Base-by-base conservation (phyloP, 148 eudicot genomes). In the Diospyros kaki region DNA sequence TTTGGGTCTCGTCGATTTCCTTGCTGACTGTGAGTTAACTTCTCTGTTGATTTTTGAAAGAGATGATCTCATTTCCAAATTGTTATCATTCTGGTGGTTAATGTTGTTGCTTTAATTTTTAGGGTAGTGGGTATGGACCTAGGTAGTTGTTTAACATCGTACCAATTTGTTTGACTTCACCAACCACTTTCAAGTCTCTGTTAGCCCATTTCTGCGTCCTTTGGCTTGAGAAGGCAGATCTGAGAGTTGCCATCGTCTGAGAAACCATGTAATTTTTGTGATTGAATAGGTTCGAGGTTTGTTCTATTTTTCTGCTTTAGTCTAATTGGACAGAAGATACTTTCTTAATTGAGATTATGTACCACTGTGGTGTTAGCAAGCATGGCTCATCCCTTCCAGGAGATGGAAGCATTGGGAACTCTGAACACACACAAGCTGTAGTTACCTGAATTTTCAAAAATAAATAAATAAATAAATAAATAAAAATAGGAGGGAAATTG, bases 1-100 rank as follows among this genome's bases (percentile, higher is more conserved):
- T 75, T 83, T 94, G 73, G 98, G 97, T 50, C 97, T 94, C 48
- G 80, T 89, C 2, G 98, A 94, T 86, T 94, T 94, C 85, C 85
- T 94, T 64, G 92, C 92, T 51, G 98, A 94, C 79, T 81, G 98
- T 94, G 82, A 92, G 92, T 78, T 59, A 12, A 39, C 28, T 74
- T 68, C 66, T 75, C 61, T 76, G 42, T 56, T 58, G 43, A 17
- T 56, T 14, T 42, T 18, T 14, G 4, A 63, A 63, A 68, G 18
- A 53, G 61, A 18, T 60, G 55, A 5, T 11, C n/a, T 41, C 51
- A n/a, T 7, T 28, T 56, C 52, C 38, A 5, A 18, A 2, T 39
- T 50, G 18, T 55, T 44, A 46, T 46, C 11, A 15, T 40, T 60
- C 41, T 41, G 42, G 9, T 17, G 58, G 28, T 58, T 42, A 53